These are phyloP conservation scores for Ceriops tagal DNA, from an alignment of 345 rosid genomes.

Conservation along the genomic window DNA sequence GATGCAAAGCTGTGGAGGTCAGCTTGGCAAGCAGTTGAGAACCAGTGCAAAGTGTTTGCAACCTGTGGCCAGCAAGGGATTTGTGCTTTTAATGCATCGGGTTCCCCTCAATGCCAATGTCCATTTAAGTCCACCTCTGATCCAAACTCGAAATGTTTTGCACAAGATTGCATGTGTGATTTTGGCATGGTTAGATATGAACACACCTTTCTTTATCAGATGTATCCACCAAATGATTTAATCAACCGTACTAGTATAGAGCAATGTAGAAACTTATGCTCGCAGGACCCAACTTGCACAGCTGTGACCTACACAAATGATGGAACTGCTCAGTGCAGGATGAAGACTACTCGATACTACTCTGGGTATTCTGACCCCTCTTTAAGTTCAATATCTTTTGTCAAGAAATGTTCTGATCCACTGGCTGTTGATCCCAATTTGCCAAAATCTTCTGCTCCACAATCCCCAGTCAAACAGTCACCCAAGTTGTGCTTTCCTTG, in stretches of 20 bases:
- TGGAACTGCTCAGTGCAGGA: constrained; percentile 47
- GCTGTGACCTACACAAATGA: constrained; percentile 63
- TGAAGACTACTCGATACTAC: constrained; percentile 46
- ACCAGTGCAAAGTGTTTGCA: constrained; percentile 79
- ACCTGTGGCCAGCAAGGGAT: constrained; percentile 65
- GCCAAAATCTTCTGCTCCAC: constrained; percentile 20
- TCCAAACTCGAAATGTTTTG: constrained; percentile 45
- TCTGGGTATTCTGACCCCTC: constrained; percentile 72
- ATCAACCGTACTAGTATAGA: constrained; percentile 38
- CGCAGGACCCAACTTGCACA: constrained; percentile 39
- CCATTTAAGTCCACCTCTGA: constrained; percentile 33
- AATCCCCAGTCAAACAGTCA: constrained; percentile 24
- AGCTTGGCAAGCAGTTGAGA: constrained; percentile 89
- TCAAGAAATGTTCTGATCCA: constrained; percentile 67
- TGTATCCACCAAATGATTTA: constrained; percentile 61
- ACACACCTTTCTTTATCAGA: constrained; percentile 54
- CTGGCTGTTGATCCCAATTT: constrained; percentile 51
- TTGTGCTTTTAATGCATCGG: constrained; percentile 53
- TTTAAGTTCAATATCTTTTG: constrained; percentile 51
- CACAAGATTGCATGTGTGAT: constrained; percentile 40
- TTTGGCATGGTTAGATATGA: constrained; percentile 39
- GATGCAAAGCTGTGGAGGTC: constrained; percentile 54
- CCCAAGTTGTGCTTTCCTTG: constrained; percentile 48
- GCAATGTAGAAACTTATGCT: constrained; percentile 54
- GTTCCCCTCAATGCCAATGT: constrained; percentile 48